Evolutionary conservation across 1,284 basidiomycete genomes (phyloP), one percentile per base, ranked within the genome.

Genomic region (Ustilago bromivora): DNA sequence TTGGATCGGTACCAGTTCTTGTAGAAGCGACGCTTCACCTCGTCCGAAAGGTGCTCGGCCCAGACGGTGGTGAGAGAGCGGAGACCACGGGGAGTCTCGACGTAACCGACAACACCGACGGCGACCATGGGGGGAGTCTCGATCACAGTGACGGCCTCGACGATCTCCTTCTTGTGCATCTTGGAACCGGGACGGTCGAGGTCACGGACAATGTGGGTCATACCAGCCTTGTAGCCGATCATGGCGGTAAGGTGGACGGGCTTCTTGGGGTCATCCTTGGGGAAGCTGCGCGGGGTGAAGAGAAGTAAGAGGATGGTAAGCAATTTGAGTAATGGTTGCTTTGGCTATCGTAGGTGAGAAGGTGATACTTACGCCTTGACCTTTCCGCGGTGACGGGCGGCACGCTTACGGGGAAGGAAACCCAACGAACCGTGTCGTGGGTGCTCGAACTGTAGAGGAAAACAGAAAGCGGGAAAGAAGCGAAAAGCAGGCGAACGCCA

Each of bases 1-100:
- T 99, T 99, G 73, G 94, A 96, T 85, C 94, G 92, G 91, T 99
- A 99, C 97, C 97, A 99, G 92, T 98, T 99, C 92, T 96, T 98
- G 93, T 98, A 98, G 93, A 99, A 98, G 86, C 97, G 92, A 87
- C 97, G 94, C 90, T 97, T 98, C 87, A 99, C 88, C 88, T 98
- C 96, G 86, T 91, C 90, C 61, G 88, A 89, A 63, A 91, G 88
- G 88, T 91, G 90, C 87, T 90, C 89, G 78, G 90, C 90, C 90
- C 90, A 91, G 82, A 91, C 90, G 83, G 90, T 91, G 85, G 90
- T 91, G 81, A 91, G 88, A 54, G 90, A 95, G 86, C 97, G 95
- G 79, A 99, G 92, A 86, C 97, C 97, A 86, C 96, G 96, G 86
- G 97, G 97, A 79, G 97, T 99, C 90, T 99, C 97, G 88, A 99